Base-by-base conservation (phyloP, 1,139 yeast species). In the Hyphopichia wangnamkhiaoensis region DNA sequence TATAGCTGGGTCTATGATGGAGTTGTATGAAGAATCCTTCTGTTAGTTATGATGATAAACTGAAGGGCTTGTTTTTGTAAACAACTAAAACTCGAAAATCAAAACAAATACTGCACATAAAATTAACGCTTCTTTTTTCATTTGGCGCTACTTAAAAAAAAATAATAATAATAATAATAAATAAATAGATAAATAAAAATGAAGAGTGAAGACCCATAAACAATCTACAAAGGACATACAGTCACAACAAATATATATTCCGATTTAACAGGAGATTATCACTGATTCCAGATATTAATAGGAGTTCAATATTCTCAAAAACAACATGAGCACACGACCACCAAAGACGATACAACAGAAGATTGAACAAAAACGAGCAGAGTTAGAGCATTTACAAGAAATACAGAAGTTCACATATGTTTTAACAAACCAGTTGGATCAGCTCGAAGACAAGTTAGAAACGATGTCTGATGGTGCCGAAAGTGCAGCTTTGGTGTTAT, bases 401-500 rank as follows among this genome's bases (percentile, higher is more conserved):
- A 68, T 83, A 27, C 70, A 74, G 39, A 61, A 61, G 19, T 66
- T 74, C 33, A 79, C 85, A 1, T 67, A 65, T 2, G 59, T 58
- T 2, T 59, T 82, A 33, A 75, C 79, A 2, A 47, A 50, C 3
- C 78, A 79, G 43, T 62, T 82, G 35, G 79, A 74, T 34, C 62
- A 59, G 17, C 64, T 82, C 21, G 76, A 75, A 18, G 60, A 56
- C n/a, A 72, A 76, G 48, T 54, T 83, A 32, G 72, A 68, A 13
- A 65, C 67, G 12, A 64, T 83, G 63, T 74, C 75, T 14, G 75
- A 71, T 29, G 88, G 87, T 0, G 74, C 89, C 2, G 80, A 74
- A 40, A 72, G 80, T 33, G 80, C 80, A 9, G 75, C 72, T 4
- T 56, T 70, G 13, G 76, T 81, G 4, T 65, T 82, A 50, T 71